Evolutionary conservation across 352 stramenopile species (phyloP).

Genomic region (Pythium coloratum): DNA sequence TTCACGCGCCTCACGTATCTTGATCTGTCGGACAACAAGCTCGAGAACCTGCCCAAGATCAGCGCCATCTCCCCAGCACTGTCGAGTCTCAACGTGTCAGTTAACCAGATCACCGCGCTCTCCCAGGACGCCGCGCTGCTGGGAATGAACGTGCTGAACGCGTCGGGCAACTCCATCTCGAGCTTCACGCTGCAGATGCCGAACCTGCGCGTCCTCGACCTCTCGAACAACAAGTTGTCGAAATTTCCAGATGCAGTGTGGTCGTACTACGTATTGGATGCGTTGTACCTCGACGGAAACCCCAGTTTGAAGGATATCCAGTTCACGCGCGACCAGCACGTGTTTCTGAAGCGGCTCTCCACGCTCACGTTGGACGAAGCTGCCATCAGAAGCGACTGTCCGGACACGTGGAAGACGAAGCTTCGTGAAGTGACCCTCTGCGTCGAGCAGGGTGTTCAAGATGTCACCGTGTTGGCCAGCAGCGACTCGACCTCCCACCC

Average conservation of each 20-base stretch:
- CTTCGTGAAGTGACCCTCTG: conserved; percentile 9
- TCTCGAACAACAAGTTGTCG: conserved; percentile 19
- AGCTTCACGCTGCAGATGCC: conserved; percentile 15
- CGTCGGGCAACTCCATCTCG: conserved; percentile 14
- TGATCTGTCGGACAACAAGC: conserved; percentile 25
- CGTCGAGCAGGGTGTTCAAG: conserved; percentile 1
- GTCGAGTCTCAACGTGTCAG: conserved; percentile 19
- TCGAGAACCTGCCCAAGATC: conserved; percentile 12
- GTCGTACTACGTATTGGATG: conserved; percentile 18
- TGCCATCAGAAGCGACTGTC: conserved; percentile 9
- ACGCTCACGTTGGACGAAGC: conserved; percentile 13
- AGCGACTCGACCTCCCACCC: neutral
- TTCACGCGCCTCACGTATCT: conserved; percentile 19
- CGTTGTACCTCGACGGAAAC: conserved; percentile 20
- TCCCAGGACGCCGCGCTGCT: neutral
- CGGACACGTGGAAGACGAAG: conserved; percentile 8
- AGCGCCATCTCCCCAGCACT: conserved; percentile 17
- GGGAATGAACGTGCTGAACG: conserved; percentile 18
- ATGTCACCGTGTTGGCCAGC: neutral
- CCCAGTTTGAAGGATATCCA: neutral
- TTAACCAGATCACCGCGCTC: conserved; percentile 12
- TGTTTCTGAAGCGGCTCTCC: conserved; percentile 19
- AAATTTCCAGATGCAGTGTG: conserved; percentile 13
- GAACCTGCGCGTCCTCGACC: conserved; percentile 13
- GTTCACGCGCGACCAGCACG: conserved; percentile 16